Conservation (phyloP, 2,329 filamentous ascomycete species). For the Cephalotrichum gorgonifer region DNA sequence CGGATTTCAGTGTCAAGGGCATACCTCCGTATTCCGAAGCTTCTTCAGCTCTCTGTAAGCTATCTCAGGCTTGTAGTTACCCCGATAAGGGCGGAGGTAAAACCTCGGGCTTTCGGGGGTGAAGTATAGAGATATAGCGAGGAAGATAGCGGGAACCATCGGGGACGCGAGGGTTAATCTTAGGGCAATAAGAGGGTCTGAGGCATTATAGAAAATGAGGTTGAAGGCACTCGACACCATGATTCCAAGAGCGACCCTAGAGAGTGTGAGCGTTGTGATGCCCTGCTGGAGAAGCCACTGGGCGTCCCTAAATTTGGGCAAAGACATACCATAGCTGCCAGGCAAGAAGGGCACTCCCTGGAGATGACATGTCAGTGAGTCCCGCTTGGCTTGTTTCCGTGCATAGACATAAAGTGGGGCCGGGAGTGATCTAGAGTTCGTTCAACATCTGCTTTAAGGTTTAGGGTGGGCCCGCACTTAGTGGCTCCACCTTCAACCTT, state of each 20-base stretch:
- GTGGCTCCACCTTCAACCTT: background rate
- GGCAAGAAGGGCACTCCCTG: slow-evolving; percentile 26
- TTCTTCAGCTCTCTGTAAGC: slow-evolving; percentile 21
- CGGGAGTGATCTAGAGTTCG: too few species aligned
- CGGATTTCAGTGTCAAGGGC: too few species aligned
- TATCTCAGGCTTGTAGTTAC: slow-evolving; percentile 20
- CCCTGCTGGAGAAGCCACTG: background rate
- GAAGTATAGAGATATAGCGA: slow-evolving; percentile 22
- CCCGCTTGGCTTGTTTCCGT: background rate
- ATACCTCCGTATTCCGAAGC: slow-evolving; percentile 24
- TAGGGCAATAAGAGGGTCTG: slow-evolving; percentile 5
- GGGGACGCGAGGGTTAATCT: slow-evolving; percentile 25
- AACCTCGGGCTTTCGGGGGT: slow-evolving; percentile 29
- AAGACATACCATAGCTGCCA: slow-evolving; percentile 31
- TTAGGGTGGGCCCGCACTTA: background rate
- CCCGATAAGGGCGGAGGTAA: slow-evolving; percentile 23
- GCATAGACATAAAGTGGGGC: background rate
- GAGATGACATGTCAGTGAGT: background rate
- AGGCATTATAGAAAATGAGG: slow-evolving; percentile 18
- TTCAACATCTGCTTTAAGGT: background rate
- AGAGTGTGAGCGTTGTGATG: background rate
- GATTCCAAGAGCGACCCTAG: slow-evolving; percentile 24
- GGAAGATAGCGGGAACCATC: slow-evolving; percentile 20
- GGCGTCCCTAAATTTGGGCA: background rate
- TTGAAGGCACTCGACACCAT: slow-evolving; percentile 25